phyloP scores from a whole-genome alignment of 257 asterid genomes.

The Solanum piurae region DNA sequence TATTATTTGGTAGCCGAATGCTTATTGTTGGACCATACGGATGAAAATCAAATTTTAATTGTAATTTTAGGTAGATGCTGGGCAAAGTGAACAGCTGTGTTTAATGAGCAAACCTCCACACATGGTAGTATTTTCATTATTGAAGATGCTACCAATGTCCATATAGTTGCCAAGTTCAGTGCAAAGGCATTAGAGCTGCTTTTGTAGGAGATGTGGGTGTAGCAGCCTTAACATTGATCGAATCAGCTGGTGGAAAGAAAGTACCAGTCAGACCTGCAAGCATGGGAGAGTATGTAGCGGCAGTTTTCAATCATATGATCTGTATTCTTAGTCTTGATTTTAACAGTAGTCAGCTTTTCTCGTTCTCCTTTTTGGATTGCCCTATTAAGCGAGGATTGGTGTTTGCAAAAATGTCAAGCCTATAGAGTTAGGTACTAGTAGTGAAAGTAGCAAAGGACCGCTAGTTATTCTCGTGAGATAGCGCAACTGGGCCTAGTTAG shows the following conservation, averaged over 20 bases:
- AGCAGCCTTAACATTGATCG: not conserved
- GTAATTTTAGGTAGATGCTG: not conserved
- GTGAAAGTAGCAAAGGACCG: not conserved
- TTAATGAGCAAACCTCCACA: not conserved
- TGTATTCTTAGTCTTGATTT: not conserved
- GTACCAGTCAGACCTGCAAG: not conserved
- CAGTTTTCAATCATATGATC: not conserved
- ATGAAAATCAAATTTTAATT: not conserved
- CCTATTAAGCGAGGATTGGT: not conserved
- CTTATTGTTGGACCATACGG: not conserved
- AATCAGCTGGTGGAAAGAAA: not conserved
- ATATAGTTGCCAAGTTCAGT: not conserved
- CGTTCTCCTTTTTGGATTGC: not conserved
- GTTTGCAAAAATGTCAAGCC: not conserved
- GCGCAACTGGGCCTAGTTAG: not conserved
- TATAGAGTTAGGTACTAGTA: not conserved
- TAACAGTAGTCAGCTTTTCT: not conserved
- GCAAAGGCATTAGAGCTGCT: not conserved
- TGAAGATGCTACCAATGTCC: not conserved
- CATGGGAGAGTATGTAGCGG: not conserved
- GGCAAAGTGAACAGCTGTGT: not conserved
- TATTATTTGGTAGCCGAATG: not conserved
- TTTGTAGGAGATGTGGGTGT: not conserved
- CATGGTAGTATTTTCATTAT: not conserved
- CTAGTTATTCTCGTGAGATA: not conserved